Percentiles rank a stretch among this genome's conserved stretches.
Evolutionary conservation across 2,329 filamentous ascomycete species (phyloP).

Genomic region (Pseudopyricularia cyperi): DNA sequence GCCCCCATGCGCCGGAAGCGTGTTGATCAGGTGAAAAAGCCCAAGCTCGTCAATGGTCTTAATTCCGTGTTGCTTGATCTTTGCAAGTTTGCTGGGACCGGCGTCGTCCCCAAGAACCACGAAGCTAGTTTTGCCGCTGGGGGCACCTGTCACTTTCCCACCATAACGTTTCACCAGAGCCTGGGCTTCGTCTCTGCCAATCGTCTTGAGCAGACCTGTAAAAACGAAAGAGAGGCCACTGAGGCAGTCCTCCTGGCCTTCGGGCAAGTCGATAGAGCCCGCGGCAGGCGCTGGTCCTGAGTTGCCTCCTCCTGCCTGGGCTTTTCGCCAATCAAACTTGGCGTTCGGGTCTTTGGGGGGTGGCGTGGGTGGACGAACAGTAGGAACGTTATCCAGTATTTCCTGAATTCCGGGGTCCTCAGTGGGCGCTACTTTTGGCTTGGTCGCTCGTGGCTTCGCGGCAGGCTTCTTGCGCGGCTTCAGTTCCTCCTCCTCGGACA

Average conservation of each 20-base stretch:
- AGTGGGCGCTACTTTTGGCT: constrained; percentile 46
- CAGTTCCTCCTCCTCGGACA: constrained; percentile 35
- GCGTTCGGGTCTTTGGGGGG: constrained; percentile 54
- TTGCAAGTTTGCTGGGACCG: constrained; percentile 82
- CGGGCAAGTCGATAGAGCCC: constrained; percentile 59
- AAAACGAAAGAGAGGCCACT: constrained; percentile 89
- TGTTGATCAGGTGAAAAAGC: constrained; percentile 71
- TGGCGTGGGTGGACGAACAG: constrained; percentile 70
- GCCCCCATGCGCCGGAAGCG: constrained; percentile 74
- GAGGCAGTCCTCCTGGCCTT: constrained; percentile 79
- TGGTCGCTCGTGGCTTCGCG: constrained; percentile 6
- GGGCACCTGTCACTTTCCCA: constrained; percentile 73
- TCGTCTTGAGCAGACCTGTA: constrained; percentile 69
- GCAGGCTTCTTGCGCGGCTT: constrained; percentile 49
- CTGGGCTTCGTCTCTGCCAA: constrained; percentile 76
- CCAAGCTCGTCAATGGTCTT: constrained; percentile 94
- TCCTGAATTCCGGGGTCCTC: constrained; percentile 65
- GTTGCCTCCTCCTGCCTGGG: constrained; percentile 42
- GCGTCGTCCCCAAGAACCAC: constrained; percentile 86
- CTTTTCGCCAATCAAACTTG: constrained; percentile 73
- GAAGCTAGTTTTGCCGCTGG: constrained; percentile 88
- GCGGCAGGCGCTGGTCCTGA: constrained; percentile 50
- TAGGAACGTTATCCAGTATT: constrained; percentile 80
- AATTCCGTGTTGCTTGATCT: constrained; percentile 65
- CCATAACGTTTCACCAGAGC: constrained; percentile 85